These are phyloP conservation scores for Solidago caesia DNA, from an alignment of 129 eudicot species.

Conservation along the genomic window DNA sequence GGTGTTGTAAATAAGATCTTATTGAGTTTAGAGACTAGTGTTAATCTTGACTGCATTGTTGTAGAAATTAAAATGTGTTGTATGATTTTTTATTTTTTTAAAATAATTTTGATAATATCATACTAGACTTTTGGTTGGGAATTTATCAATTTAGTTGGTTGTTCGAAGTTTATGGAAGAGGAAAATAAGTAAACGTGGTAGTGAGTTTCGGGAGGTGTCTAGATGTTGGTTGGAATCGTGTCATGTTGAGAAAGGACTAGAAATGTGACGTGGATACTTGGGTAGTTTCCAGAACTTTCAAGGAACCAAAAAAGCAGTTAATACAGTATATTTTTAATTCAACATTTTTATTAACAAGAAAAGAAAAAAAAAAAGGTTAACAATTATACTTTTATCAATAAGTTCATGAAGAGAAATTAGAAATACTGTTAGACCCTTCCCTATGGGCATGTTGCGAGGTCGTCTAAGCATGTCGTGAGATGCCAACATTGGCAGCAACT, in stretches of 20 bases:
- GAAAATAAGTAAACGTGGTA: background rate
- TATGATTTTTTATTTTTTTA: background rate
- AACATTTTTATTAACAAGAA: too few relatives aligned
- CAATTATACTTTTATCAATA: too few relatives aligned
- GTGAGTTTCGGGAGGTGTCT: conserved; percentile 18
- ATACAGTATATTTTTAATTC: too few relatives aligned
- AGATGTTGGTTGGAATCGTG: background rate
- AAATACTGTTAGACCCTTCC: too few relatives aligned
- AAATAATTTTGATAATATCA: background rate
- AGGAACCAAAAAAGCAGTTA: too few relatives aligned
- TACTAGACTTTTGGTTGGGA: too few relatives aligned
- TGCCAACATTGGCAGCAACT: too few relatives aligned
- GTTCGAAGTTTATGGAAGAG: background rate
- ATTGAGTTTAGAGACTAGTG: conserved; percentile 17
- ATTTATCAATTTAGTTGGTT: too few relatives aligned
- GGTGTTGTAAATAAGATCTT: conserved; percentile 9
- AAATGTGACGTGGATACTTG: background rate
- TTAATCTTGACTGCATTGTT: conserved; percentile 50
- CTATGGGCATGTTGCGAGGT: too few relatives aligned
- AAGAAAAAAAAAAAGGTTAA: too few relatives aligned
- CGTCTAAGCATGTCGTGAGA: too few relatives aligned
- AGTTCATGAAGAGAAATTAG: too few relatives aligned
- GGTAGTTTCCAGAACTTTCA: background rate
- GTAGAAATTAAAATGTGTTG: background rate
- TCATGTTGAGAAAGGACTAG: background rate